Percentiles rank a stretch among this genome's conserved stretches.
phyloP scores from a whole-genome alignment of 2,329 filamentous ascomycete genomes.

The Monosporascus sp. region DNA sequence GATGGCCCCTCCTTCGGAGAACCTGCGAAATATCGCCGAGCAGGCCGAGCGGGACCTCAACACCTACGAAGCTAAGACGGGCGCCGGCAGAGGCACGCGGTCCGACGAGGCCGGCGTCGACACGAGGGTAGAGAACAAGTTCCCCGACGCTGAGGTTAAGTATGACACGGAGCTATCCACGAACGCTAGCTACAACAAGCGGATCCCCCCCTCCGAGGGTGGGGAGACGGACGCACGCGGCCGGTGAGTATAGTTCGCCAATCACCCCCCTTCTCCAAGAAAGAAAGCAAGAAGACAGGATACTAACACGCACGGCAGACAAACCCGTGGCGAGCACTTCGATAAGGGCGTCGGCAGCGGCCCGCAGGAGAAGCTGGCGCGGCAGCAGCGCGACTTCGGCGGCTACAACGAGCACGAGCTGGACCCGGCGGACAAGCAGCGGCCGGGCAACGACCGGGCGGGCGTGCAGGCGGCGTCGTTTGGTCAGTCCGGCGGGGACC shows the following conservation, averaged over 20 bases:
- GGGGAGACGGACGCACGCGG: slow-evolving; percentile 39
- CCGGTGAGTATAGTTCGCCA: slow-evolving; percentile 28
- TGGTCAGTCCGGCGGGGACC: slow-evolving; percentile 18
- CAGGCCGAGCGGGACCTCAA: slow-evolving; percentile 44
- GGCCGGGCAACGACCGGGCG: slow-evolving; percentile 7
- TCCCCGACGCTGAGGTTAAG: slow-evolving; percentile 34
- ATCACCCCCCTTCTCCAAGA: not conserved
- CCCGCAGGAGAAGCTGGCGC: slow-evolving; percentile 33
- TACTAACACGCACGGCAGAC: slow-evolving; percentile 23
- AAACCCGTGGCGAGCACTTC: slow-evolving; percentile 38
- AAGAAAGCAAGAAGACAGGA: too few relatives aligned
- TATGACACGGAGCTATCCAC: slow-evolving; percentile 40
- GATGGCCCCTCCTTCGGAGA: slow-evolving; percentile 26
- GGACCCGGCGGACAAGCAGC: slow-evolving; percentile 11
- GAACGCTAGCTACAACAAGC: slow-evolving; percentile 40
- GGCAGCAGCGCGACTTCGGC: slow-evolving; percentile 23
- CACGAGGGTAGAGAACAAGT: slow-evolving; percentile 35
- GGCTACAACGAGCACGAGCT: slow-evolving; percentile 35
- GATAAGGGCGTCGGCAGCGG: slow-evolving; percentile 34
- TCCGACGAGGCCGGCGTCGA: slow-evolving; percentile 39
- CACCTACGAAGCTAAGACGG: slow-evolving; percentile 43
- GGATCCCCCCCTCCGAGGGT: slow-evolving; percentile 40
- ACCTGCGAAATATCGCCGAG: slow-evolving; percentile 38
- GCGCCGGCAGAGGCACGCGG: slow-evolving; percentile 32
- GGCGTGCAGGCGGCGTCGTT: slow-evolving; percentile 7